Evolutionary conservation across 371 early-diverging fungal species (phyloP).

Genomic region (Coemansia sp.): DNA sequence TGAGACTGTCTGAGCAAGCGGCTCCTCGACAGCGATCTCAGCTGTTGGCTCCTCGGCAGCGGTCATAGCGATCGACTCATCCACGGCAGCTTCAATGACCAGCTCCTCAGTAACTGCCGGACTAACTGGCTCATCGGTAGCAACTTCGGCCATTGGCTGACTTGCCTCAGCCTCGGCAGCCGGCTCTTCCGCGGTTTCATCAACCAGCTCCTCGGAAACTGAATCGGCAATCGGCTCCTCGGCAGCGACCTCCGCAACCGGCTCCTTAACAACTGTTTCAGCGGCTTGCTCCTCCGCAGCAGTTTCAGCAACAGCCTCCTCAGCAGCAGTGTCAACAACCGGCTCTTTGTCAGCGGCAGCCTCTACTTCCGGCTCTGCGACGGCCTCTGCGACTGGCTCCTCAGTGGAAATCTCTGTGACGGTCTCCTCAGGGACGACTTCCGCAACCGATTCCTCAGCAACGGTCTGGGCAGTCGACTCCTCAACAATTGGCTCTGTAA

Average conservation of each 20-base stretch:
- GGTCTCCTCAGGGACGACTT: background rate
- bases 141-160: background rate
- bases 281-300: background rate
- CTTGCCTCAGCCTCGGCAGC: background rate
- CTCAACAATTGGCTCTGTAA: background rate
- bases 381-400: background rate
- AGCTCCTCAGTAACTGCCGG: background rate
- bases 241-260: background rate
- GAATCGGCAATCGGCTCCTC: slow-evolving; percentile 1
- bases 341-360: too few species aligned
- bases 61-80: background rate
- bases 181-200: background rate
- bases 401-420: background rate
- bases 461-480: background rate
- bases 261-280: background rate
- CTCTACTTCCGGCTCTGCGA: background rate
- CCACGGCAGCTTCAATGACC: background rate
- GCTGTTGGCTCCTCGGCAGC: background rate
- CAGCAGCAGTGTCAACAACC: background rate
- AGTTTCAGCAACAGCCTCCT: background rate
- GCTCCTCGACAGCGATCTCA: background rate
- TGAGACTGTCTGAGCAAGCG: background rate
- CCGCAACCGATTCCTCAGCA: background rate
- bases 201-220: background rate
- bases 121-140: background rate